These are phyloP conservation scores for Moricandia moricandioides DNA, from an alignment of 345 rosid genomes.

Conservation along the genomic window DNA sequence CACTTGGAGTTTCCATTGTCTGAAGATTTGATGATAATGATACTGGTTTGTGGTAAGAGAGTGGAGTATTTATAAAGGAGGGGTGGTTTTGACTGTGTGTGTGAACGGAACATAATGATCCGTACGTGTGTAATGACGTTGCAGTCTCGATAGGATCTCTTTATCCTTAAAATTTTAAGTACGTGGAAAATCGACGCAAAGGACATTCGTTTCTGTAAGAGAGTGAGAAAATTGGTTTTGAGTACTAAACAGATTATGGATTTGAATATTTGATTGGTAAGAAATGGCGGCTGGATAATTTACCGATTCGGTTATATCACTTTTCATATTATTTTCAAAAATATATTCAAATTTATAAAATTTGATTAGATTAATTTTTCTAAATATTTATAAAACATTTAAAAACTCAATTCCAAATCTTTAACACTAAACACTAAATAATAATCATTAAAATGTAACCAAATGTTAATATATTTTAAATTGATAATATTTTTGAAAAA, in stretches of 20 bases:
- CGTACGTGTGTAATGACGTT: conserved; percentile 41
- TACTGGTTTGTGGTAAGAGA: background rate
- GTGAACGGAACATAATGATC: conserved; percentile 28
- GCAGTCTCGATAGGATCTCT: background rate
- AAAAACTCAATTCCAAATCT: no score
- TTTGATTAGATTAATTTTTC: no score
- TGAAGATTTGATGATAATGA: background rate
- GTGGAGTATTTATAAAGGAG: conserved; percentile 14
- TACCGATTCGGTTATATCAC: no score
- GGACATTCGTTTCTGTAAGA: background rate
- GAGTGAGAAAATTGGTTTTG: conserved; percentile 16
- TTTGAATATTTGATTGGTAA: background rate
- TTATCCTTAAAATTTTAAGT: conserved; percentile 6
- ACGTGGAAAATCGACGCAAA: conserved; percentile 11
- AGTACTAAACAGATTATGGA: background rate
- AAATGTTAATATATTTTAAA: no score
- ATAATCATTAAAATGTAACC: no score
- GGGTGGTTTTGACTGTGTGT: background rate
- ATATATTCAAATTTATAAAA: no score
- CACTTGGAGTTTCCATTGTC: conserved; percentile 53
- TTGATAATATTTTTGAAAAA: no score
- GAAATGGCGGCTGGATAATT: background rate
- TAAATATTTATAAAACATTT: no score
- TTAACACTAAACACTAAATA: no score
- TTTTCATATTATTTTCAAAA: no score